Conservation (phyloP, 257 asterid genomes). For the Scutellaria baicalensis region DNA sequence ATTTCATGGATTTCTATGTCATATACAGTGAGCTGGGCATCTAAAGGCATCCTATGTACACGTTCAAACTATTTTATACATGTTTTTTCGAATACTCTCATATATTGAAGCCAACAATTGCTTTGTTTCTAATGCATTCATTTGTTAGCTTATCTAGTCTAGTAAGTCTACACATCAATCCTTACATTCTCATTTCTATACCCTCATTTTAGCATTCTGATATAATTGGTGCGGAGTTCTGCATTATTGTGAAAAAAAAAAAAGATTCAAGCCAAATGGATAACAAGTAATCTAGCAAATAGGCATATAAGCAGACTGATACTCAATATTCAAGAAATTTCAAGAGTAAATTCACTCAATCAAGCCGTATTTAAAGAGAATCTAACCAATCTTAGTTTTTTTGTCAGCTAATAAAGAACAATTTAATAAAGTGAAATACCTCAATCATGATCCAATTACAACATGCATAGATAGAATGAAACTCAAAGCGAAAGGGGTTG, state of each 20-base stretch:
- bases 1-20: too few species aligned
- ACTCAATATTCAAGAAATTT: not conserved
- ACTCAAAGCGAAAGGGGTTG: not conserved
- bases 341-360: not conserved
- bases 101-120: too few species aligned
- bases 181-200: too few species aligned
- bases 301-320: not conserved
- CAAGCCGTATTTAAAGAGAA: not conserved
- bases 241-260: not conserved
- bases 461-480: not conserved
- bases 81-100: too few species aligned
- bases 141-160: too few species aligned
- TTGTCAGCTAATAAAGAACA: not conserved
- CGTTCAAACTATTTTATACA: too few species aligned
- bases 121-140: too few species aligned
- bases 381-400: not conserved
- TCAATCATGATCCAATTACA: not conserved
- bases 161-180: too few species aligned
- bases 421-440: not conserved
- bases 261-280: not conserved
- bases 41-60: too few species aligned
- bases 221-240: too few species aligned
- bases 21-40: too few species aligned
- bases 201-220: too few species aligned
- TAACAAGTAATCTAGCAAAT: not conserved